These are phyloP conservation scores for Pelargonium cotyledonis DNA, from an alignment of 441 rosid species.

Conservation along the genomic window DNA sequence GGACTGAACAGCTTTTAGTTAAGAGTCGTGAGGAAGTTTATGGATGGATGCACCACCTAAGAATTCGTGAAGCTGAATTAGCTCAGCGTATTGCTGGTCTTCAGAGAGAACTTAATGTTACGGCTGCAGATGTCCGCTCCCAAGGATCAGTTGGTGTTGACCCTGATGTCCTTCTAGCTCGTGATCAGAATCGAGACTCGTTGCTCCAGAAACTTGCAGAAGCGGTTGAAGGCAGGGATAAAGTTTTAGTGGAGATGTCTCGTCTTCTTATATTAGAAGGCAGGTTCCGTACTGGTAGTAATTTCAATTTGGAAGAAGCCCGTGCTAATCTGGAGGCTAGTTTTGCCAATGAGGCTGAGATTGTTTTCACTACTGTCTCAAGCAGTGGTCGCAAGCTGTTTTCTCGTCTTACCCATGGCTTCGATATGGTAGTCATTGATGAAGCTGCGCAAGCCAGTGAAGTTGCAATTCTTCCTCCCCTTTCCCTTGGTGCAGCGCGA, in stretches of 20 bases:
- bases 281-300: constrained; percentile 65
- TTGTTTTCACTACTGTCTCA: constrained; percentile 97
- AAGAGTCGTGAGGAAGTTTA: constrained; percentile 82
- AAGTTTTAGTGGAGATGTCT: constrained; percentile 92
- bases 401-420: constrained; percentile 98
- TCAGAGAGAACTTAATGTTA: constrained; percentile 67
- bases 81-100: constrained; percentile 74
- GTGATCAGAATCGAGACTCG: constrained; percentile 84
- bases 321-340: constrained; percentile 96
- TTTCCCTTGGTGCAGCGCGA: constrained; percentile 94
- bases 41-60: constrained; percentile 77
- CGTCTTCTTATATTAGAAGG: constrained; percentile 84
- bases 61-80: constrained; percentile 66
- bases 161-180: constrained; percentile 81
- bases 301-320: constrained; percentile 92
- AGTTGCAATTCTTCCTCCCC: constrained; percentile 94
- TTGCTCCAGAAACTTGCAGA: constrained; percentile 89
- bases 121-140: constrained; percentile 68
- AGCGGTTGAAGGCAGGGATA: constrained; percentile 89
- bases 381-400: constrained; percentile 97
- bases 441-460: constrained; percentile 99
- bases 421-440: constrained; percentile 98
- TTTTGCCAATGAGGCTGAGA: constrained; percentile 98
- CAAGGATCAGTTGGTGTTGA: constrained; percentile 99
- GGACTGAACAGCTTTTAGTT: constrained; percentile 80